Conservation (phyloP, 108 stramenopile species). For the Fragilaria crotonensis region DNA sequence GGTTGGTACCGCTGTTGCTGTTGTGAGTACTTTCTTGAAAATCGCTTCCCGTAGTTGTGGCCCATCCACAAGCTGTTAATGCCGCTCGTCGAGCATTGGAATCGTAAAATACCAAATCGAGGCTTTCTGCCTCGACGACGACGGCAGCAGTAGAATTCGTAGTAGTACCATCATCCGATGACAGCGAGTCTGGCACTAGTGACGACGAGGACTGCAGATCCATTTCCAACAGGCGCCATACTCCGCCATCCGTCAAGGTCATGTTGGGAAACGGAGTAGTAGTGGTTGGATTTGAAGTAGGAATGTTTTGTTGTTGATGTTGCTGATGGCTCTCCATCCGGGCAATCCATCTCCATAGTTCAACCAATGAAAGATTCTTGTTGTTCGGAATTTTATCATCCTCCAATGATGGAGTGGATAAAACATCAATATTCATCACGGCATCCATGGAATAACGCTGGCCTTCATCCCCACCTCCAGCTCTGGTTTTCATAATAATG, state of each 20-base stretch:
- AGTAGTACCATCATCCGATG: too few relatives aligned
- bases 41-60: not conserved
- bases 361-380: slow-evolving; percentile 23
- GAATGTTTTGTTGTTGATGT: too few relatives aligned
- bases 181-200: too few relatives aligned
- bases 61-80: slow-evolving; percentile 62
- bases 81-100: slow-evolving; percentile 18
- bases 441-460: slow-evolving; percentile 59
- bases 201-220: too few relatives aligned
- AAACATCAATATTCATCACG: slow-evolving; percentile 41
- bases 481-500: slow-evolving; percentile 67
- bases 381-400: not conserved
- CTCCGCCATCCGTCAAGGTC: slow-evolving; percentile 56
- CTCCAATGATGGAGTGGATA: slow-evolving; percentile 16
- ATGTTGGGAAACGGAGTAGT: not conserved
- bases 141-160: slow-evolving; percentile 13
- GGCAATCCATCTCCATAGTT: slow-evolving; percentile 78
- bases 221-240: slow-evolving; percentile 40
- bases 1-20: slow-evolving; percentile 34
- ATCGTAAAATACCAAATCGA: slow-evolving; percentile 39
- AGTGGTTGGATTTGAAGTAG: too few relatives aligned
- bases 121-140: slow-evolving; percentile 9
- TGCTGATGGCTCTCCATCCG: slow-evolving; percentile 68
- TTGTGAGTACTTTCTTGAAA: not conserved
- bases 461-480: slow-evolving; percentile 34